Percentiles rank a stretch among this genome's conserved stretches.
These are phyloP conservation scores for Sclerospora graminicola DNA, from an alignment of 352 stramenopile species.

Conservation along the genomic window DNA sequence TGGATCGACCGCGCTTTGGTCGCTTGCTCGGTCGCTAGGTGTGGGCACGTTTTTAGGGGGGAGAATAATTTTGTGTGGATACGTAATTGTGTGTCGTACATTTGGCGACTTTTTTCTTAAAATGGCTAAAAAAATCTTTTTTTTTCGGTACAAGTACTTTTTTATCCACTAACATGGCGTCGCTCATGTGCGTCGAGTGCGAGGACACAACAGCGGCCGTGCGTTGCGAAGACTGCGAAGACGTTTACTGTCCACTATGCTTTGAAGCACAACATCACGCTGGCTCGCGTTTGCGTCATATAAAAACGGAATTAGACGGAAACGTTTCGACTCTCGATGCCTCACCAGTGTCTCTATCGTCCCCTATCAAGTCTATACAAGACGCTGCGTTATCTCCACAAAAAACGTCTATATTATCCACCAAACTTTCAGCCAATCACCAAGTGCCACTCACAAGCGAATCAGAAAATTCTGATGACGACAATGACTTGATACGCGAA, in stretches of 20 bases:
- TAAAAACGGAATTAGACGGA: slow-evolving; percentile 17
- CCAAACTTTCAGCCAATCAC: slow-evolving; percentile 1
- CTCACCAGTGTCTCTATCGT: neutral
- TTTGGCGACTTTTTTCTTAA: too few species aligned
- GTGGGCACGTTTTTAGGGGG: slow-evolving; percentile 7
- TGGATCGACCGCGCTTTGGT: neutral
- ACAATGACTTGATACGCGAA: slow-evolving; percentile 23
- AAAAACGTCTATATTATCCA: slow-evolving; percentile 2
- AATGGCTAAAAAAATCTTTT: too few species aligned
- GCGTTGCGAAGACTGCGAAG: slow-evolving; percentile 50
- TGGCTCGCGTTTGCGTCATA: slow-evolving; percentile 40
- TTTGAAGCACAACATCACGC: slow-evolving; percentile 62
- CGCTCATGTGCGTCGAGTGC: slow-evolving; percentile 71
- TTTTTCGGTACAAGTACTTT: too few species aligned
- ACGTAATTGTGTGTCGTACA: too few species aligned
- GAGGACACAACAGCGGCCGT: slow-evolving; percentile 70
- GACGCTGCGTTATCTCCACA: neutral
- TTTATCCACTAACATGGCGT: too few species aligned
- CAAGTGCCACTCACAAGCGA: slow-evolving; percentile 19
- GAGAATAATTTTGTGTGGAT: too few species aligned
- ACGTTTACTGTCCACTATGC: slow-evolving; percentile 73
- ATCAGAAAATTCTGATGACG: slow-evolving; percentile 11
- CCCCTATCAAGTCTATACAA: neutral
- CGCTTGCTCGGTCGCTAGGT: slow-evolving; percentile 11
- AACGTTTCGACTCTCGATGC: slow-evolving; percentile 1